Conservation (phyloP, 768 basidiomycete genomes). For the Melanogaster broomeanus region DNA sequence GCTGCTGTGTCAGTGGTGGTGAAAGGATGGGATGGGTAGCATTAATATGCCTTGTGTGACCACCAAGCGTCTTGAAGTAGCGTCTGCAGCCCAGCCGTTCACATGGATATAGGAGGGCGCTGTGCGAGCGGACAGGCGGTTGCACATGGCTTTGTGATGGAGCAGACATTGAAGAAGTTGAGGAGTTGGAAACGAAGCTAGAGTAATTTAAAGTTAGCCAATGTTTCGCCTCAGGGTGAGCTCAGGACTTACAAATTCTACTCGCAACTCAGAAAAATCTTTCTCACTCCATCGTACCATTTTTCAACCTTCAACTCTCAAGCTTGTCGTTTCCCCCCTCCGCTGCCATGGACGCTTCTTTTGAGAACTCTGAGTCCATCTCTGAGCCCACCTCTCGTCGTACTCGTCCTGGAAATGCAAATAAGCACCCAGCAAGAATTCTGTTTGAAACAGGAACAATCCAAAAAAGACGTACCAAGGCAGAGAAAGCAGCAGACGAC, state of each 20-base stretch:
- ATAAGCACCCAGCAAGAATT: conserved; percentile 5
- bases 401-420: not conserved
- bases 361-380: not conserved
- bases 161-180: not conserved
- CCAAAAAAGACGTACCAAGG: conserved; percentile 5
- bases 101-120: not conserved
- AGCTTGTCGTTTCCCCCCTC: not conserved
- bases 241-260: not conserved
- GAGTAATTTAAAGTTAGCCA: not conserved
- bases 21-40: not conserved
- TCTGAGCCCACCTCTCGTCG: not conserved
- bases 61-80: not conserved
- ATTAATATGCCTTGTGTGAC: not conserved
- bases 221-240: not conserved
- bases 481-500: conserved; percentile 7
- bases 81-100: not conserved
- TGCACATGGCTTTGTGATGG: not conserved
- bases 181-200: not conserved
- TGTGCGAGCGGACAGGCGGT: not conserved
- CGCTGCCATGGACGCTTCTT: not conserved
- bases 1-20: not conserved
- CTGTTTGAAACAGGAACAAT: not conserved
- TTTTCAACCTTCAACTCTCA: too few relatives aligned
- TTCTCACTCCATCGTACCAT: not conserved
- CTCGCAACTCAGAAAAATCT: too few relatives aligned